These are phyloP conservation scores for Nelumbo lutea DNA, from an alignment of 164 flowering plant species.

Conservation along the genomic window DNA sequence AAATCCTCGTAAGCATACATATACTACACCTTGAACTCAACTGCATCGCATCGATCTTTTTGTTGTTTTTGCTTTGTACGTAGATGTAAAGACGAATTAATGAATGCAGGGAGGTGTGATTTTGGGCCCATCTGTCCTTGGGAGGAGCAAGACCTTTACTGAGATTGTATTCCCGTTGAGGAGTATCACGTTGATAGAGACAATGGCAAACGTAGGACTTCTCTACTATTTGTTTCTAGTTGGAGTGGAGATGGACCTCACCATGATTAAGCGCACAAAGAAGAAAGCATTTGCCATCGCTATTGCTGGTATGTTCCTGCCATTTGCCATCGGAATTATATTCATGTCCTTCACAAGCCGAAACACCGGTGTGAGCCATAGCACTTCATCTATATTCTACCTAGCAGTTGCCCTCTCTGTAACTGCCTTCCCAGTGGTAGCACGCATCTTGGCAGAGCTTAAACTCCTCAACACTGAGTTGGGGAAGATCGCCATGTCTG, in stretches of 20 bases:
- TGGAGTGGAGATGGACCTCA: constrained; percentile 19
- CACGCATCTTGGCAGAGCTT: constrained; percentile 11
- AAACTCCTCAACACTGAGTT: constrained; percentile 17
- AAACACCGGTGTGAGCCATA: not conserved
- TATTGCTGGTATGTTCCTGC: constrained; percentile 11
- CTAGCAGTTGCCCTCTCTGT: constrained; percentile 13
- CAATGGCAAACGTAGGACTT: constrained; percentile 22
- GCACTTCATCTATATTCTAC: constrained; percentile 4
- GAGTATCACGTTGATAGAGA: constrained; percentile 10
- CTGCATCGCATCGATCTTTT: not conserved
- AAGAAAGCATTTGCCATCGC: constrained; percentile 14
- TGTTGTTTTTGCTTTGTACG: not conserved
- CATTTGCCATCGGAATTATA: constrained; percentile 9
- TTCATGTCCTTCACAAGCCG: not conserved
- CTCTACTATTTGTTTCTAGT: constrained; percentile 16
- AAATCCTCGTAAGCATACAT: constrained; percentile 17
- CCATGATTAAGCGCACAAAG: constrained; percentile 1
- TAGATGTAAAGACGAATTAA: not conserved
- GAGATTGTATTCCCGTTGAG: not conserved
- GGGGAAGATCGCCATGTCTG: constrained; percentile 13
- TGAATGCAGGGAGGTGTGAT: constrained; percentile 18
- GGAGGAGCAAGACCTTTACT: not conserved
- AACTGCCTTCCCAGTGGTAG: constrained; percentile 14
- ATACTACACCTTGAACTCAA: not conserved
- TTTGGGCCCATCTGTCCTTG: constrained; percentile 21